These are phyloP conservation scores for Acacia confusa DNA, from an alignment of 306 rosid species.

Conservation along the genomic window DNA sequence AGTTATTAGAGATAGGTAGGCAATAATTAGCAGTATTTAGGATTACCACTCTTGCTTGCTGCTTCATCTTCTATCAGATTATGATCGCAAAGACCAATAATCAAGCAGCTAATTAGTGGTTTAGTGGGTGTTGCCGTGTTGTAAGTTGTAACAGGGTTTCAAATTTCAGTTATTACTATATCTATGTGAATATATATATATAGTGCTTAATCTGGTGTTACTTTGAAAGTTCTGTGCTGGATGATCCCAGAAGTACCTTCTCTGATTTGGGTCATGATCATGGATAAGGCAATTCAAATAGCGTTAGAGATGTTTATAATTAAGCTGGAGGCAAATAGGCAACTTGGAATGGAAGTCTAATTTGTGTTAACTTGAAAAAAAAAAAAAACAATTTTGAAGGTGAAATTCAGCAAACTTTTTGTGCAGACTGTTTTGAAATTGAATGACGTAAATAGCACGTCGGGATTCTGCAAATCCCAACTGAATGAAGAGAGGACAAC, in stretches of 20 bases:
- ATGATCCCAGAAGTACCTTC: not conserved
- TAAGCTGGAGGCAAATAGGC: not conserved
- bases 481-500: not conserved
- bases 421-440: not conserved
- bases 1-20: not conserved
- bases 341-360: not conserved
- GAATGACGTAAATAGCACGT: not conserved
- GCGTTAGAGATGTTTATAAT: not conserved
- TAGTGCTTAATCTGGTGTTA: slow-evolving; percentile 9
- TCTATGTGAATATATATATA: not conserved
- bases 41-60: slow-evolving; percentile 1
- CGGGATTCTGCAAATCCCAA: not conserved
- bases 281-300: not conserved
- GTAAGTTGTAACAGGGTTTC: not conserved
- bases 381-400: not conserved
- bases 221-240: not conserved
- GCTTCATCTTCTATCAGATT: not conserved
- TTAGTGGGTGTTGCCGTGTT: not conserved
- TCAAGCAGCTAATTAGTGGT: not conserved
- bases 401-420: not conserved
- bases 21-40: not conserved
- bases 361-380: not conserved
- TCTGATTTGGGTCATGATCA: not conserved
- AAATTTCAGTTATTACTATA: not conserved
- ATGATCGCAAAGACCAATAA: not conserved